phyloP scores from a whole-genome alignment of 441 rosid genomes.

The Gossypium trilobum region DNA sequence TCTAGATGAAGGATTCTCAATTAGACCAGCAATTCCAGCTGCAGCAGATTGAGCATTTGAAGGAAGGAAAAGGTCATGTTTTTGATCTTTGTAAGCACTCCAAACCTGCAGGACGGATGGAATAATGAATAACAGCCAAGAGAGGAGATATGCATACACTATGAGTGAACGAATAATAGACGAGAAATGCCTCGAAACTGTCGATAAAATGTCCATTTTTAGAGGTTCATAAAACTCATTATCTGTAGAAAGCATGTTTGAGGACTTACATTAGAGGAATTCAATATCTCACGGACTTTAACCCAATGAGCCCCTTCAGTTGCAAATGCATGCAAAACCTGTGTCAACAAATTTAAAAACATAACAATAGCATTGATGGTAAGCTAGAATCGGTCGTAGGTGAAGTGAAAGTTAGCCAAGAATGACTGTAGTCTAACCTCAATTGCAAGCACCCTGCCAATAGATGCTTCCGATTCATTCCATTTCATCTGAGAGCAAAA shows the following conservation, averaged over 20 bases:
- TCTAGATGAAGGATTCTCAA: conserved; percentile 70
- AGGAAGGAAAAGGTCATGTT: conserved; percentile 92
- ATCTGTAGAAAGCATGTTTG: not conserved
- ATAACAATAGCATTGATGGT: not conserved
- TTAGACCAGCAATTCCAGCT: conserved; percentile 94
- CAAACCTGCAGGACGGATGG: conserved; percentile 49
- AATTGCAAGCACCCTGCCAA: conserved; percentile 89
- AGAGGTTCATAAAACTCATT: not conserved
- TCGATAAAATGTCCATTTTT: not conserved
- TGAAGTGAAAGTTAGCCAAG: not conserved
- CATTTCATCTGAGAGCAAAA: conserved; percentile 91
- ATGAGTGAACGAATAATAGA: not conserved
- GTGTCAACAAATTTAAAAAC: conserved; percentile 10
- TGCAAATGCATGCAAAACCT: conserved; percentile 95
- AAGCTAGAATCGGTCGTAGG: not conserved
- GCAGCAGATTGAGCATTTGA: conserved; percentile 87
- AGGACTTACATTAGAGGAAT: conserved; percentile 75
- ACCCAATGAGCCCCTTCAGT: conserved; percentile 93
- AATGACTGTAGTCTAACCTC: conserved; percentile 46
- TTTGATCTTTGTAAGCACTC: conserved; percentile 95
- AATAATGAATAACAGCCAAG: not conserved
- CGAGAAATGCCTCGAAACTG: not conserved
- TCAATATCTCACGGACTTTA: conserved; percentile 73
- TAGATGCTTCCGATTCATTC: conserved; percentile 98
- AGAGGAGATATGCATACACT: not conserved